Evolutionary conservation across 345 rosid species (phyloP).

Genomic region (Streptanthus diversifolius): DNA sequence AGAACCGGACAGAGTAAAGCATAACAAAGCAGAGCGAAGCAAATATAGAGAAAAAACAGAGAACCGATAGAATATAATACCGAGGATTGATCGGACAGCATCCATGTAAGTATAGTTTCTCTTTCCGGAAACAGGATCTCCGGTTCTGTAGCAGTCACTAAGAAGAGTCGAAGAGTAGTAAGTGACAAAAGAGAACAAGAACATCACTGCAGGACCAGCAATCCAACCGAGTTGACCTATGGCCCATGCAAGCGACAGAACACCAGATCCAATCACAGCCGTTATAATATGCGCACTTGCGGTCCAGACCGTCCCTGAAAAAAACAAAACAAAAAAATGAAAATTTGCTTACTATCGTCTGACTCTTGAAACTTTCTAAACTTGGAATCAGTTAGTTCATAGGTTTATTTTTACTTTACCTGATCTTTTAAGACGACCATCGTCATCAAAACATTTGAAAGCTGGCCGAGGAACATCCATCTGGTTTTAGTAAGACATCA

Average conservation of each 20-base stretch:
- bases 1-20: neutral
- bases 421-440: slow-evolving; percentile 62
- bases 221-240: slow-evolving; percentile 88
- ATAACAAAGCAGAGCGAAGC: neutral
- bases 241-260: slow-evolving; percentile 81
- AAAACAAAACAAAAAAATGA: neutral
- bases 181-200: slow-evolving; percentile 66
- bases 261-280: slow-evolving; percentile 87
- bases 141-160: slow-evolving; percentile 62
- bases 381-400: neutral
- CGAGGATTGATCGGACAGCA: slow-evolving; percentile 71
- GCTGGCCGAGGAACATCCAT: slow-evolving; percentile 43
- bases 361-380: neutral
- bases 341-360: neutral
- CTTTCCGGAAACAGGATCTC: slow-evolving; percentile 57
- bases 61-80: slow-evolving; percentile 21
- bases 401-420: slow-evolving; percentile 31
- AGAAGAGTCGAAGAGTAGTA: slow-evolving; percentile 68
- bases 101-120: slow-evolving; percentile 78
- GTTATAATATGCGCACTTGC: slow-evolving; percentile 85
- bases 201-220: slow-evolving; percentile 76
- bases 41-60: neutral
- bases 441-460: slow-evolving; percentile 62
- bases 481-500: slow-evolving; percentile 17
- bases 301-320: slow-evolving; percentile 68